Percentiles rank a stretch among this genome's conserved stretches.
Conservation (phyloP, 2,329 filamentous ascomycete species). For the Grosmannia clavigera region DNA sequence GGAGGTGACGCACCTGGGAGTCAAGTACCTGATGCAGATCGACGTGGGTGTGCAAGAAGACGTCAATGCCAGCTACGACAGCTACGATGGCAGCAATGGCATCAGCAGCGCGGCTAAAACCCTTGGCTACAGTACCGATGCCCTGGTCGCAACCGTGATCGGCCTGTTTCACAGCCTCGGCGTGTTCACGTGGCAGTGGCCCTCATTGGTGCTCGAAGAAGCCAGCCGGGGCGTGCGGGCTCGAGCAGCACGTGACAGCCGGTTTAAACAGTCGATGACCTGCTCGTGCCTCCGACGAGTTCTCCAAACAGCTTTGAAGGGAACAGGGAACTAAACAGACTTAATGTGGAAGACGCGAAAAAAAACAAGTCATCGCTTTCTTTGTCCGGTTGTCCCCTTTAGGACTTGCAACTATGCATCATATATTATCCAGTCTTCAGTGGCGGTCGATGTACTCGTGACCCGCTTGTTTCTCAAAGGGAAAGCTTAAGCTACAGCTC, state of each 20-base stretch:
- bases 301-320: not conserved
- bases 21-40: slow-evolving; percentile 3
- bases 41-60: not conserved
- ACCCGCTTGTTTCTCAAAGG: no score
- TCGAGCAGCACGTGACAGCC: not conserved
- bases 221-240: not conserved
- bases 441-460: no score
- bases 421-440: no score
- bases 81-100: no score
- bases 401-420: no score
- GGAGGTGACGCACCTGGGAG: slow-evolving; percentile 15
- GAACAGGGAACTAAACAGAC: not conserved
- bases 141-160: slow-evolving; percentile 4
- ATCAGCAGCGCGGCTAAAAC: not conserved
- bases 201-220: not conserved
- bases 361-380: no score
- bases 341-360: no score
- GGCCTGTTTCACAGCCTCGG: slow-evolving; percentile 6
- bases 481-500: not conserved
- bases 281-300: not conserved
- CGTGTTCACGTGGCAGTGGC: slow-evolving; percentile 9
- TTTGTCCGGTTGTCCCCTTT: no score
- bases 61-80: not conserved
- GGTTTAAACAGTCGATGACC: not conserved
- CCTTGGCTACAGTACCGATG: slow-evolving; percentile 1